Evolutionary conservation across 345 rosid genomes (phyloP), one percentile per base, ranked within the genome.

Genomic region (Syzygium oleosum): DNA sequence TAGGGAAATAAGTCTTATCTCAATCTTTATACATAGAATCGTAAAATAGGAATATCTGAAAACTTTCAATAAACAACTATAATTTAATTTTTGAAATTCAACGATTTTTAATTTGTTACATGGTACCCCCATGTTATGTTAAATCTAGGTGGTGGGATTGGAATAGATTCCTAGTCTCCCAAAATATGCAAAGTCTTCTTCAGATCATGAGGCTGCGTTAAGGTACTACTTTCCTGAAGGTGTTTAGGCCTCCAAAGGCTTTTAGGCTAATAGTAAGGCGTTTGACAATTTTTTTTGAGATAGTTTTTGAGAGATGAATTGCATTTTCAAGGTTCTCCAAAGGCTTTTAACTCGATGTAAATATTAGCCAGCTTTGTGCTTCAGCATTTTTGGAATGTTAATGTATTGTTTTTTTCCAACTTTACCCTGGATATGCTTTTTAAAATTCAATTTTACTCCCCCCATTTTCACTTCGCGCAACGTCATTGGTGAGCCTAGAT

Each of bases 401-500:
- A 61, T 13, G 15, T 14, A 13, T n/a, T 27, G 0, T 58, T 11
- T 4, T 56, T 59, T 27, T 9, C n/a, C 5, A 61, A 61, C 68
- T 61, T 65, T 6, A 10, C 41, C 19, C 0, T 3, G 0, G 1
- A 38, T 7, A 29, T 63, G 41, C 21, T 63, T 63, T 63, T 63
- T 63, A 63, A 27, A 29, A n/a, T 63, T 10, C 5, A 14, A 63
- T 63, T 29, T 63, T 29, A 63, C 41, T n/a, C 22, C 7, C 17
- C 29, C 3, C 21, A 63, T 63, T 63, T 63, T 63, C 9, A 63
- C 77, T 29, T 63, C 8, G 19, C 0, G 41, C 5, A 10, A 63
- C 8, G 11, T 29, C 4, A 0, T 3, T 21, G 0, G 12, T 0
- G 1, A 68, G 41, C 23, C 2, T 0, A 1, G 23, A 34, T 68